Evolutionary conservation across 2,329 filamentous ascomycete genomes (phyloP).

Genomic region (Nigrograna mackinnonii): DNA sequence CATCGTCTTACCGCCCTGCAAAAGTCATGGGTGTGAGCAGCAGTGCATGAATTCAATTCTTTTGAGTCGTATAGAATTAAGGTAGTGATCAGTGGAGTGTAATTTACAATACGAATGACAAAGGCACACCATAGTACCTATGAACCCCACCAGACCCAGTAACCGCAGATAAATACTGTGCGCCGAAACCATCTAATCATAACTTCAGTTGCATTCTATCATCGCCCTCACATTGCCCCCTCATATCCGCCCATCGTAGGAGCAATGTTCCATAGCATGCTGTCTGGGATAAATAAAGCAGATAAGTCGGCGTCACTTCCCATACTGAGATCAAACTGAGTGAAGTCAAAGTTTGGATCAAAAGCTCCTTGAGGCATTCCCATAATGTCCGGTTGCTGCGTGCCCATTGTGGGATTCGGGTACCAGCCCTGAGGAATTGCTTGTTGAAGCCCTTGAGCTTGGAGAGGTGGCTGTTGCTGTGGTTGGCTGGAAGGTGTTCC

Average conservation of each 20-base stretch:
- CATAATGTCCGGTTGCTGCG: conserved; percentile 23
- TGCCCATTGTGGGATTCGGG: conserved; percentile 17
- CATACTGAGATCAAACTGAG: conserved; percentile 38
- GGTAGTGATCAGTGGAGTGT: no score
- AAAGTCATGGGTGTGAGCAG: no score
- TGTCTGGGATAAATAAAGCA: conserved; percentile 40
- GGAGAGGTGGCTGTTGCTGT: conserved; percentile 7
- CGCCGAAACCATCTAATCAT: no score
- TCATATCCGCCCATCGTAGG: conserved; percentile 2
- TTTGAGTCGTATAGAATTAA: no score
- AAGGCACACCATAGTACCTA: no score
- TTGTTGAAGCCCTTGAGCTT: conserved; percentile 27
- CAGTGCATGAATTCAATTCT: no score
- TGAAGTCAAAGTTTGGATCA: conserved; percentile 40
- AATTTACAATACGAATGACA: no score
- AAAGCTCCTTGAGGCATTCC: conserved; percentile 31
- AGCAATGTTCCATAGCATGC: conserved; percentile 33
- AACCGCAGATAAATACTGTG: no score
- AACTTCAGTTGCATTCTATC: no score
- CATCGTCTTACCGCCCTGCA: no score
- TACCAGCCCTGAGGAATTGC: conserved; percentile 32
- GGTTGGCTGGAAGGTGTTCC: conserved; percentile 13
- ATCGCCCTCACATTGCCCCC: no score
- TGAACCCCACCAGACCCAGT: no score
- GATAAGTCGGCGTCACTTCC: conserved; percentile 40